Conservation (phyloP, 1,284 basidiomycete genomes). For the Ustilago shanxiensis region DNA sequence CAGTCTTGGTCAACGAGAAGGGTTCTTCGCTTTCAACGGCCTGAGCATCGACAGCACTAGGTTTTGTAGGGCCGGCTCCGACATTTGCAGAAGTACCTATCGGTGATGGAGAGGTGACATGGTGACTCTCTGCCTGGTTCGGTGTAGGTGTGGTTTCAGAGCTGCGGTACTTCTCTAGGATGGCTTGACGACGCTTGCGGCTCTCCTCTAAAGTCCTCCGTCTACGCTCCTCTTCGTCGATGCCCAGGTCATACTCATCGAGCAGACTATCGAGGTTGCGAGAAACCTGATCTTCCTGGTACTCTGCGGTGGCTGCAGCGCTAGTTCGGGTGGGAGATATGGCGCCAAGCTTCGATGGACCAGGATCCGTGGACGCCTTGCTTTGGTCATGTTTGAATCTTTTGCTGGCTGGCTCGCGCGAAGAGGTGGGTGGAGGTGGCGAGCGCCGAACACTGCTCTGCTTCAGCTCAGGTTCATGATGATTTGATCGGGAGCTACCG, state of each 20-base stretch:
- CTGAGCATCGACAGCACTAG: background rate
- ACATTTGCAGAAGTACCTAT: background rate
- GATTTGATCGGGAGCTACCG: constrained; percentile 7
- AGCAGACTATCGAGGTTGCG: constrained; percentile 21
- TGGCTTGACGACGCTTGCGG: constrained; percentile 50
- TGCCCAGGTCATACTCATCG: constrained; percentile 36
- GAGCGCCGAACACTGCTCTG: constrained; percentile 9
- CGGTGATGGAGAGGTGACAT: background rate
- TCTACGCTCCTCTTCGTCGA: constrained; percentile 34
- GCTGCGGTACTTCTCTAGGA: constrained; percentile 41
- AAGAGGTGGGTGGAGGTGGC: constrained; percentile 5
- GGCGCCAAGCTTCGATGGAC: background rate
- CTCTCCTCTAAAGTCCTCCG: constrained; percentile 51
- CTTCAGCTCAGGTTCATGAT: background rate
- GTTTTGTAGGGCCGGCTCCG: background rate
- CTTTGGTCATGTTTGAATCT: constrained; percentile 14
- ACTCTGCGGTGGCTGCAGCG: background rate
- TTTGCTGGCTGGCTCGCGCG: constrained; percentile 21
- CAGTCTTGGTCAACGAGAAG: constrained; percentile 25
- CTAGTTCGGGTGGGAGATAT: background rate
- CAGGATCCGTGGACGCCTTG: background rate
- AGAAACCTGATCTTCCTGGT: constrained; percentile 3
- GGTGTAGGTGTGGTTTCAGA: background rate
- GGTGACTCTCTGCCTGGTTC: background rate
- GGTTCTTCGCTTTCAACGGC: background rate